These are phyloP conservation scores for Nepenthes alata DNA, from an alignment of 179 eudicot genomes.

Conservation along the genomic window DNA sequence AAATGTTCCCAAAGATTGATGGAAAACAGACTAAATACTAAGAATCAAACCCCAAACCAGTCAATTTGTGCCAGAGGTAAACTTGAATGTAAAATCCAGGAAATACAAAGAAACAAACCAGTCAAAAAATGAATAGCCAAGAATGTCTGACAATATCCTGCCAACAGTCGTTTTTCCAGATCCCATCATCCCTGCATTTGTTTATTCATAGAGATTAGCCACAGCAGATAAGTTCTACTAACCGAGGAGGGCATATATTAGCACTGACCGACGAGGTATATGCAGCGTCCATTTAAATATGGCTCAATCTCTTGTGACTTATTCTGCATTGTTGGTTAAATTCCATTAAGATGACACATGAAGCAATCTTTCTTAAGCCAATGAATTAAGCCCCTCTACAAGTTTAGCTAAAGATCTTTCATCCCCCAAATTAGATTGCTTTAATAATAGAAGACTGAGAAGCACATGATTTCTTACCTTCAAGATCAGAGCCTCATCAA, in stretches of 20 bases:
- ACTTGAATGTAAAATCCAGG: not conserved
- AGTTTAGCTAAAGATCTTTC: not conserved
- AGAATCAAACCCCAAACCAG: not conserved
- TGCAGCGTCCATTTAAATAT: conserved; percentile 55
- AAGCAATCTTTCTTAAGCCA: not conserved
- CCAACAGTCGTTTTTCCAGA: conserved; percentile 97
- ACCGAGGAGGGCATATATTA: not conserved
- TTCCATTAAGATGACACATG: conserved; percentile 6
- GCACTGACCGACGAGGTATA: conserved; percentile 90
- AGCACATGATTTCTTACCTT: conserved; percentile 31
- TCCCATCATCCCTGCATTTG: conserved; percentile 91
- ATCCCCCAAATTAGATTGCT: not conserved
- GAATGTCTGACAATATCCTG: conserved; percentile 59
- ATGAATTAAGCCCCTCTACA: conserved; percentile 1
- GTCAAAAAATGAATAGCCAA: conserved; percentile 76
- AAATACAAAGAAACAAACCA: conserved; percentile 28
- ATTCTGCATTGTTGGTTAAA: conserved; percentile 37
- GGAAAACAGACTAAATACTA: not conserved
- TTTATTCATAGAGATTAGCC: not conserved
- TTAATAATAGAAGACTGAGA: not conserved
- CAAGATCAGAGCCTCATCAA: conserved; percentile 44
- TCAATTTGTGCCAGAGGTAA: not conserved
- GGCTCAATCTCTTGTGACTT: conserved; percentile 55
- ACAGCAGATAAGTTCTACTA: not conserved
- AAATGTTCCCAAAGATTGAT: not conserved